Evolutionary conservation across 352 stramenopile genomes (phyloP), one percentile per base, ranked within the genome.

Genomic region (Globisporangium viniferum): DNA sequence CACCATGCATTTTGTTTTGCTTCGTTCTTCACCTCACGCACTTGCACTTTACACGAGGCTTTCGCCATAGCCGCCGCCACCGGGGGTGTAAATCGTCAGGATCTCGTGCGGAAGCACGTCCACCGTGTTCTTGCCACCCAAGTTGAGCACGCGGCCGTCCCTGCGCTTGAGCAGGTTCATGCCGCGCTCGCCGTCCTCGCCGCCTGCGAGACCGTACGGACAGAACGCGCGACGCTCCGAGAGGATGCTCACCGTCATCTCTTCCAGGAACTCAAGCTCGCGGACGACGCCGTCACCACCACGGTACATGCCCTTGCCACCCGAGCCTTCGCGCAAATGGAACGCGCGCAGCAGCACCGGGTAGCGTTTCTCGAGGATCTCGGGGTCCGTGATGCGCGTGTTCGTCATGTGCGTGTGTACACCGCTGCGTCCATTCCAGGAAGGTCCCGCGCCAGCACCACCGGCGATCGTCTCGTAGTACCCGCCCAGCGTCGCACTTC

Each of bases 331-430:
- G 36, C 92, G 86, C 36, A 98, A 71, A 44, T 92, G 82, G 72
- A 98, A 98, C 8, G 81, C 87, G 22, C 81, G 77, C 44, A 98
- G 74, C 27, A 98, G 73, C 41, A 98, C 84, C 0, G 96, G 96
- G 75, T 97, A 99, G 2, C 97, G 82, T 67, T 98, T 94, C 79
- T 99, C 98, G 6, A 99, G 71, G 73, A 99, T 99, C 77, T 99
- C 97, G n/a, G 97, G 96, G 77, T 99, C 98, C 22, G 97, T 99
- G 73, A 99, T 99, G 22, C 98, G 90, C 22, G 98, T 99, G 86
- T 99, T 99, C 54, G 98, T 99, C 89, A 99, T 99, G 79, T 99
- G 97, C 24, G 97, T 99, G 78, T 99, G 97, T 55, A 99, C 96
- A 9, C 97, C 98, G 72, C 91, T 98, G 56, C 89, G 89, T 12